Conservation (phyloP, 2,329 filamentous ascomycete genomes). For the Raffaelea albimanens region DNA sequence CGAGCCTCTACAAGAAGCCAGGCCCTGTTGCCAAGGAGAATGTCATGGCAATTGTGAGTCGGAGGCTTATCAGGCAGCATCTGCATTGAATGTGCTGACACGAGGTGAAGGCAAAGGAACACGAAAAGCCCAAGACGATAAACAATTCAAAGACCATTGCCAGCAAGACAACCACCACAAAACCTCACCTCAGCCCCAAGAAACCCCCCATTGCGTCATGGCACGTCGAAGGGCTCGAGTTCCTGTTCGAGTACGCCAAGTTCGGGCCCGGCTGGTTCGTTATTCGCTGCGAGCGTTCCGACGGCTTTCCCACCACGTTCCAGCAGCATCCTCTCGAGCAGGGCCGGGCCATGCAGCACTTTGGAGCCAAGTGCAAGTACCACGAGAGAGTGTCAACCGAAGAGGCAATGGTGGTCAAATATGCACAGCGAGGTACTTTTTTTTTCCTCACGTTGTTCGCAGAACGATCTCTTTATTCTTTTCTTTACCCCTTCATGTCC, state of each 20-base stretch:
- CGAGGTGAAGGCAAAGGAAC: no score
- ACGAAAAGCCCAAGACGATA: neutral
- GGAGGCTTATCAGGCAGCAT: no score
- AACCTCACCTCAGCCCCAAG: neutral
- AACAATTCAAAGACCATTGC: no score
- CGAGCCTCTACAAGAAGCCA: neutral
- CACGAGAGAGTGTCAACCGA: slow-evolving; percentile 1
- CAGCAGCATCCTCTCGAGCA: neutral
- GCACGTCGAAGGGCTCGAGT: slow-evolving; percentile 6
- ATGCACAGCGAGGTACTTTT: slow-evolving; percentile 4
- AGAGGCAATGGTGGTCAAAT: slow-evolving; percentile 5
- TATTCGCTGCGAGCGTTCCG: slow-evolving; percentile 1
- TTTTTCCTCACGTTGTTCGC: no score
- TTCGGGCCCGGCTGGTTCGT: slow-evolving; percentile 9
- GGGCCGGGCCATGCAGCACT: neutral
- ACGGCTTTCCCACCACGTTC: neutral
- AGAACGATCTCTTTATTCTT: no score
- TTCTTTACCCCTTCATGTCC: no score
- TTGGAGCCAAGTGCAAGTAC: neutral
- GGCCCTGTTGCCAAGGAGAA: neutral
- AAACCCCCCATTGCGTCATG: neutral
- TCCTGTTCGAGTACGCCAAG: slow-evolving; percentile 4
- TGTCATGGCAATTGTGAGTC: no score
- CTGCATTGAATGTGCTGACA: no score
- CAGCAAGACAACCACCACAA: no score